Evolutionary conservation across 225 moss, liverwort and hornwort genomes (phyloP).

Genomic region (Climacium dendroides): DNA sequence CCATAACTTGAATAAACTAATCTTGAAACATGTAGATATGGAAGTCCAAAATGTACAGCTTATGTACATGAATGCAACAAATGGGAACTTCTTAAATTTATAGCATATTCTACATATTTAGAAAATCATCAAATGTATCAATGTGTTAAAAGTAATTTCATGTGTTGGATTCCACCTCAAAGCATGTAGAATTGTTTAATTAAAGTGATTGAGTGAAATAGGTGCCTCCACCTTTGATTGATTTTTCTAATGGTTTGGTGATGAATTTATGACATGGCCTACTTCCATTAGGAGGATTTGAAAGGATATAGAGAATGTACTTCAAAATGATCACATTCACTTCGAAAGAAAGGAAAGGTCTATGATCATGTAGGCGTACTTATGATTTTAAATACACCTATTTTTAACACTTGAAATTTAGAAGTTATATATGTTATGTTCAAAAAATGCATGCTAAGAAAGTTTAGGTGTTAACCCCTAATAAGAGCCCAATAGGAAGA

Average conservation of each 20-base stretch:
- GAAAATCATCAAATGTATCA: not conserved
- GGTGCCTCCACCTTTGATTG: not conserved
- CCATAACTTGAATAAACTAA: not conserved
- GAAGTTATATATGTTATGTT: not conserved
- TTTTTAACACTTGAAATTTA: not conserved
- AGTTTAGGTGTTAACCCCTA: too few relatives aligned
- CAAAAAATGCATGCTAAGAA: too few relatives aligned
- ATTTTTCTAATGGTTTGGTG: not conserved
- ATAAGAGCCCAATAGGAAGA: too few relatives aligned
- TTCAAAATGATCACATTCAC: not conserved
- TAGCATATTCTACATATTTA: not conserved
- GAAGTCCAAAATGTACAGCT: not conserved
- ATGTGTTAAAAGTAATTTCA: not conserved
- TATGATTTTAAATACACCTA: not conserved
- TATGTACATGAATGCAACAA: not conserved
- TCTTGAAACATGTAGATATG: not conserved
- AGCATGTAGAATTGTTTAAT: not conserved
- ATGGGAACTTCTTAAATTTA: not conserved
- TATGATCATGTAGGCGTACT: not conserved
- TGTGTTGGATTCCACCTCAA: not conserved
- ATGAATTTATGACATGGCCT: not conserved
- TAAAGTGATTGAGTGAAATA: not conserved
- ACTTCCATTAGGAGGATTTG: not conserved
- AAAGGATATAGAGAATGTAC: not conserved
- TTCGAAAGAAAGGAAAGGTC: accelerated